These are phyloP conservation scores for Rhipidocladum racemiflorum DNA, from an alignment of 176 grass and related monocot species.

Conservation along the genomic window DNA sequence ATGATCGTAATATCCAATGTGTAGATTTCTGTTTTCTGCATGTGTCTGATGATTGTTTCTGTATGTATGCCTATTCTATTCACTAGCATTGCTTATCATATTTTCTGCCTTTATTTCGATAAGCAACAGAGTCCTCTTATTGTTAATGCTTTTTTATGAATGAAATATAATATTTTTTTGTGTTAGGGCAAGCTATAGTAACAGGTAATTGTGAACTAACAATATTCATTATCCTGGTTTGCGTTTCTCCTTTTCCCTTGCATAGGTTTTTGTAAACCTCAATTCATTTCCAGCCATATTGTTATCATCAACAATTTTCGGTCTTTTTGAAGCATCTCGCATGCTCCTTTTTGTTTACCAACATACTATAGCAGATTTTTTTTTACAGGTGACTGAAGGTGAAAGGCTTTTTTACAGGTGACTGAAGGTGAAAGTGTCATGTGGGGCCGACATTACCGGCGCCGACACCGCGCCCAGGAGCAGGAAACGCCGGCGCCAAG, in stretches of 20 bases:
- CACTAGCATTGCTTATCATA: neutral
- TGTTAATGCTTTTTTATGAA: neutral
- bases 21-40: slow-evolving; percentile 46
- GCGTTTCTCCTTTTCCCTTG: neutral
- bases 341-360: slow-evolving; percentile 12
- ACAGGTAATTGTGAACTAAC: neutral
- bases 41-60: slow-evolving; percentile 6
- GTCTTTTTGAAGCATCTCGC: neutral
- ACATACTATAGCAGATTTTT: slow-evolving; percentile 25
- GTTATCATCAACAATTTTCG: slow-evolving; percentile 13
- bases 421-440: too few relatives aligned
- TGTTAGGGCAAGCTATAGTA: neutral
- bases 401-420: too few relatives aligned
- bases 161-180: neutral
- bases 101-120: neutral
- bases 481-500: too few relatives aligned
- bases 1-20: slow-evolving; percentile 68
- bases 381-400: slow-evolving; percentile 74
- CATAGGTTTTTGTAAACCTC: neutral
- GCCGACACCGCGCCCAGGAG: too few relatives aligned
- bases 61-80: neutral
- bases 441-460: too few relatives aligned
- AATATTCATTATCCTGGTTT: neutral
- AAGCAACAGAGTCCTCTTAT: neutral
- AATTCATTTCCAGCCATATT: slow-evolving; percentile 1